These are phyloP conservation scores for Mitragyna speciosa DNA, from an alignment of 257 asterid genomes.

Conservation along the genomic window DNA sequence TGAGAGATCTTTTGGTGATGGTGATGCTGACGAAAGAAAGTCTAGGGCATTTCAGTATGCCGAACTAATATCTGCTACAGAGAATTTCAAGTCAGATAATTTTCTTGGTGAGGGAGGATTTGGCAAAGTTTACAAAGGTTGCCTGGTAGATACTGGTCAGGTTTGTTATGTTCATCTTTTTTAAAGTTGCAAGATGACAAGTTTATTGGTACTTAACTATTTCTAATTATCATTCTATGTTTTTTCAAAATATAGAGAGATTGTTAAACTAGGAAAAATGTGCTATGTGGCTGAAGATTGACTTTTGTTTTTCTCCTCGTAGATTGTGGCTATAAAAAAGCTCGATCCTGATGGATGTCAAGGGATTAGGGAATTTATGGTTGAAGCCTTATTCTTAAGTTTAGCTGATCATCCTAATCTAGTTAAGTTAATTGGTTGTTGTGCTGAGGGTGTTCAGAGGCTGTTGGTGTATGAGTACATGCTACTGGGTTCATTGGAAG, in stretches of 20 bases:
- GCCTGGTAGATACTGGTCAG: conserved; percentile 48
- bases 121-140: conserved; percentile 68
- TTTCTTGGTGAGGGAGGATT: conserved; percentile 80
- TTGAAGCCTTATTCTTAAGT: conserved; percentile 64
- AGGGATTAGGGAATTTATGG: conserved; percentile 71
- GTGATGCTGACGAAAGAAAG: conserved; percentile 20
- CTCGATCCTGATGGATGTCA: conserved; percentile 72
- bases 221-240: too few relatives aligned
- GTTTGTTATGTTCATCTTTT: conserved; percentile 33
- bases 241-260: background rate
- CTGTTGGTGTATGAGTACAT: conserved; percentile 78
- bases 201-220: background rate
- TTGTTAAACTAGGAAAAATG: background rate
- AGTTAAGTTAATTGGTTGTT: conserved; percentile 67
- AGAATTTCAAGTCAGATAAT: conserved; percentile 49
- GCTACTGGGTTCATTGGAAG: conserved; percentile 83
- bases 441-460: conserved; percentile 73
- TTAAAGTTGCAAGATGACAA: background rate
- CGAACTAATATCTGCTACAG: conserved; percentile 52
- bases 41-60: conserved; percentile 30
- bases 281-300: conserved; percentile 3
- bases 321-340: conserved; percentile 77
- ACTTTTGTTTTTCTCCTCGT: conserved; percentile 9
- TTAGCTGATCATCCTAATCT: conserved; percentile 71
- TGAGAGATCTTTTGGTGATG: conserved; percentile 21